Percentiles rank a stretch among this genome's conserved stretches.
Conservation (phyloP, 139 green algal species). For the Micromonas commoda region DNA sequence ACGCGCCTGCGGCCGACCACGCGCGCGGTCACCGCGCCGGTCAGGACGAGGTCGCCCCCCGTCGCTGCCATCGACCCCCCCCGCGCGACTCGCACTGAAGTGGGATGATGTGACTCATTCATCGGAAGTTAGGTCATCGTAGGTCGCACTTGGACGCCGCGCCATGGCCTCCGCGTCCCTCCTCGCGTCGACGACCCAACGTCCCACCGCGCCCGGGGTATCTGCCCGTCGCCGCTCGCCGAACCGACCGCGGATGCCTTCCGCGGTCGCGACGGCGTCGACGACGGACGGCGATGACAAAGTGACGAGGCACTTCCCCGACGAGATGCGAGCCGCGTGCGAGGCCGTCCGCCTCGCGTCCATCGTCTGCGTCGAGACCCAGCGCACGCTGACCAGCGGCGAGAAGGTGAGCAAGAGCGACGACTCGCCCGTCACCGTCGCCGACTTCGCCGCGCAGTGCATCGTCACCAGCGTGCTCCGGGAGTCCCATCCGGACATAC, state of each 20-base stretch:
- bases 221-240: too few species aligned
- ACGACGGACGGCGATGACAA: background rate
- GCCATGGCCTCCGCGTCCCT: too few species aligned
- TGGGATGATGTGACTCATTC: too few species aligned
- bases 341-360: conserved; percentile 7
- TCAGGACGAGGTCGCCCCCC: background rate
- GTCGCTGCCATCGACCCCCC: background rate
- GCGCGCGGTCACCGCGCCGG: too few species aligned
- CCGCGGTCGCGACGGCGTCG: background rate
- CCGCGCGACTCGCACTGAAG: too few species aligned
- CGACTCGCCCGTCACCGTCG: conserved; percentile 26
- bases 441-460: conserved; percentile 40
- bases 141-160: too few species aligned
- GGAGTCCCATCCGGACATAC: background rate
- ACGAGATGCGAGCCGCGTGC: background rate
- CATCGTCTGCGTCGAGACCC: background rate
- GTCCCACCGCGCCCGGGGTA: too few species aligned
- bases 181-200: too few species aligned
- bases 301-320: background rate
- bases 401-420: conserved; percentile 17
- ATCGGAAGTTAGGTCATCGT: too few species aligned
- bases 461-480: conserved; percentile 2
- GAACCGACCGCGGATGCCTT: too few species aligned
- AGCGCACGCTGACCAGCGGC: background rate
- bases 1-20: background rate